phyloP scores from a whole-genome alignment of 768 basidiomycete genomes.

The Lentinula aciculospora region DNA sequence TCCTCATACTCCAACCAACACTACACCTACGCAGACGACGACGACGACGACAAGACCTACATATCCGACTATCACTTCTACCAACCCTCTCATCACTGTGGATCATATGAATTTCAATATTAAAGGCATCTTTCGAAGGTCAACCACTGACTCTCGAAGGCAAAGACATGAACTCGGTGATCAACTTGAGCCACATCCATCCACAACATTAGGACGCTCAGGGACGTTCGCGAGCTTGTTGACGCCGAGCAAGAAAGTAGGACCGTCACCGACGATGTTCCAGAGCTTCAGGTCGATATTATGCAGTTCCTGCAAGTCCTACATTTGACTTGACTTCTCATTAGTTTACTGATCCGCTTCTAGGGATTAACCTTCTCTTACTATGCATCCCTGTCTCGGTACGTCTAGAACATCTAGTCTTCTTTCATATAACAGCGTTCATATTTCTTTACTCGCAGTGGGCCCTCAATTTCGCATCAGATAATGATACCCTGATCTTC shows the following conservation, averaged over 20 bases:
- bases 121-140: not conserved
- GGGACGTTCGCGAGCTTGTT: slow-evolving; percentile 24
- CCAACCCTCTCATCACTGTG: not conserved
- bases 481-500: slow-evolving; percentile 39
- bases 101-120: not conserved
- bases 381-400: slow-evolving; percentile 4
- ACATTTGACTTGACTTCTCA: not conserved
- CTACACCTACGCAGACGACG: not conserved
- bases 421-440: not conserved
- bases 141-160: not conserved
- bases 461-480: slow-evolving; percentile 39
- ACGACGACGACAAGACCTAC: not conserved
- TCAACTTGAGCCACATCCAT: not conserved
- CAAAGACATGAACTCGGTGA: not conserved
- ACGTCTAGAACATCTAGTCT: slow-evolving; percentile 18
- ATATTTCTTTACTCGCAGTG: slow-evolving; percentile 29
- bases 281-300: slow-evolving; percentile 50
- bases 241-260: slow-evolving; percentile 33
- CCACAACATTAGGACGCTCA: slow-evolving; percentile 1
- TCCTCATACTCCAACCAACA: not conserved
- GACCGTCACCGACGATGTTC: slow-evolving; percentile 35
- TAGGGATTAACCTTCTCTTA: not conserved
- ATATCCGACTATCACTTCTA: not conserved
- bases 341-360: not conserved
- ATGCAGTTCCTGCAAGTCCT: slow-evolving; percentile 44